These are phyloP conservation scores for Cucumis sativus DNA, from an alignment of 306 rosid species.

Conservation along the genomic window Cucumber_9930_V3 NC_026660.2:16748001-16748500, in stretches of 20 bases:
- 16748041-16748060: constrained; percentile 36
- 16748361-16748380: not conserved
- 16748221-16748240: constrained; percentile 59
- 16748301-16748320: not conserved
- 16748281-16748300: not conserved
- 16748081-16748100: constrained; percentile 75
- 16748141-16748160: not conserved
- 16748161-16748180: not conserved
- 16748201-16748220: constrained; percentile 47
- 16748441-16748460: constrained; percentile 8
- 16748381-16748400: not conserved
- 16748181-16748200: not conserved
- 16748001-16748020: not conserved
- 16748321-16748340: not conserved
- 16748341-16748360: not conserved
- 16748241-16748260: constrained; percentile 39
- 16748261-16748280: constrained; percentile 47
- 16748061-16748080: constrained; percentile 62
- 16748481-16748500: constrained; percentile 75
- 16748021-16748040: not conserved
- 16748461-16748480: constrained; percentile 59
- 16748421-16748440: not conserved
- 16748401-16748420: not conserved
- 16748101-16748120: constrained; percentile 23
- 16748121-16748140: constrained; percentile 1